Evolutionary conservation across 148 eudicot genomes (phyloP).

Genomic region (Rhododendron griersonianum): DNA sequence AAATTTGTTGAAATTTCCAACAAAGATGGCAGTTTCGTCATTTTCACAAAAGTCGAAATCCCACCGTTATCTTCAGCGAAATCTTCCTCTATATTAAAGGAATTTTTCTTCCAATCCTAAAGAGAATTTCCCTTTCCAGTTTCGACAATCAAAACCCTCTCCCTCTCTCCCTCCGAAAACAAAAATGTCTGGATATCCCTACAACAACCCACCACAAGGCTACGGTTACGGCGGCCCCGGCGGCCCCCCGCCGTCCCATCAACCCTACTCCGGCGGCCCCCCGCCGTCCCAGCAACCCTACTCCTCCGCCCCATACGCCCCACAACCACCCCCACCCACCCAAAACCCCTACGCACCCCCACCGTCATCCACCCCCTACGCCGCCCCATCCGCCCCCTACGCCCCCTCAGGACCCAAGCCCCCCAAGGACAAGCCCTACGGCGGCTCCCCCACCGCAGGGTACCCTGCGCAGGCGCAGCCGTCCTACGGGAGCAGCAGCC

Average conservation of each 20-base stretch:
- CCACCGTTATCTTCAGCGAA: neutral
- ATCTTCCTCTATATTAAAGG: neutral
- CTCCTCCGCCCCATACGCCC: conserved; percentile 22
- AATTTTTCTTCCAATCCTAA: neutral
- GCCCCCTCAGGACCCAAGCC: conserved; percentile 20
- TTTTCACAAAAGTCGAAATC: neutral
- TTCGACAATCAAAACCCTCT: neutral
- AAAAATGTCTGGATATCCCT: conserved; percentile 37
- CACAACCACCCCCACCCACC: neutral
- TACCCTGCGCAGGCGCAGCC: conserved; percentile 26
- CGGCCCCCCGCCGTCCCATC: conserved; percentile 8
- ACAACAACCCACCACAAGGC: conserved; percentile 14
- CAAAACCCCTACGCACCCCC: conserved; percentile 9
- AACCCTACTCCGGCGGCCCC: conserved; percentile 27
- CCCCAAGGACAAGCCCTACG: conserved; percentile 25
- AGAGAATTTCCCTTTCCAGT: too few relatives aligned
- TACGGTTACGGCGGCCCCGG: conserved; percentile 20
- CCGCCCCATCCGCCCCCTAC: conserved; percentile 20
- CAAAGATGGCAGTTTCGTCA: neutral
- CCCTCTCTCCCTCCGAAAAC: neutral
- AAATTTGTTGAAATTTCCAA: neutral
- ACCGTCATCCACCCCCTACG: conserved; percentile 8
- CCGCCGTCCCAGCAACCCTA: conserved; percentile 6
- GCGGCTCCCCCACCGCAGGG: neutral
- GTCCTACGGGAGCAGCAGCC: conserved; percentile 36